Conservation (phyloP, 345 rosid species). For the Pistacia integerrima region DNA sequence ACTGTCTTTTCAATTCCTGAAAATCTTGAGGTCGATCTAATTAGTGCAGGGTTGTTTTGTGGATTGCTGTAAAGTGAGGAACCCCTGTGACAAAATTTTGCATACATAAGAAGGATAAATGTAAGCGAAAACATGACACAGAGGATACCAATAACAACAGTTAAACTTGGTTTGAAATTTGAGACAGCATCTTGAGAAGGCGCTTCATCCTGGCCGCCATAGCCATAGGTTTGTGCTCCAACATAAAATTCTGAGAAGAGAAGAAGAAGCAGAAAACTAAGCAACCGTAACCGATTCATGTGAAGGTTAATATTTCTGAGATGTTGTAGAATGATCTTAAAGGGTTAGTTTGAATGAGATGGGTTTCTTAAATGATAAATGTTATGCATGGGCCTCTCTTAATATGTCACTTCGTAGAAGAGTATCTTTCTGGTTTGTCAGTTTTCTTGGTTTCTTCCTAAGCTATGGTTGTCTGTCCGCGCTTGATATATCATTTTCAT, state of each 20-base stretch:
- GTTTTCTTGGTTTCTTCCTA: constrained; percentile 23
- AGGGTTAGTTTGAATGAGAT: background rate
- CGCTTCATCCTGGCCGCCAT: background rate
- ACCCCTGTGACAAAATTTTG: constrained; percentile 63
- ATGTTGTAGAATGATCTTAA: constrained; percentile 9
- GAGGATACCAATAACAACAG: constrained; percentile 76
- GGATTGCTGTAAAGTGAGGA: constrained; percentile 5
- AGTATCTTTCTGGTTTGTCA: constrained; percentile 18
- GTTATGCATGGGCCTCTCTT: background rate
- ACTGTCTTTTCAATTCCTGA: constrained; percentile 82
- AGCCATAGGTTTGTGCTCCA: constrained; percentile 28
- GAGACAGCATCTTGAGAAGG: constrained; percentile 35
- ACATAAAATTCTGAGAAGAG: constrained; percentile 16
- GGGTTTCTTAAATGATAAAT: background rate
- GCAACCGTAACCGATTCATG: constrained; percentile 32
- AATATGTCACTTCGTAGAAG: constrained; percentile 10
- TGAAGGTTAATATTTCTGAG: background rate
- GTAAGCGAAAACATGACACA: constrained; percentile 67
- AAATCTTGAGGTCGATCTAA: constrained; percentile 46
- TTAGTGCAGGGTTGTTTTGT: constrained; percentile 24
- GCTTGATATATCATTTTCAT: constrained; percentile 7
- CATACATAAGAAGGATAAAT: constrained; percentile 62
- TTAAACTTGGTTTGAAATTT: constrained; percentile 80
- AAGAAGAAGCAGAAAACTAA: constrained; percentile 8
- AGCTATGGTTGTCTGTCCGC: constrained; percentile 17